Percentiles rank a stretch among this genome's conserved stretches.
Evolutionary conservation across 345 rosid species (phyloP).

Genomic region (Melaleuca quinquenervia): DNA sequence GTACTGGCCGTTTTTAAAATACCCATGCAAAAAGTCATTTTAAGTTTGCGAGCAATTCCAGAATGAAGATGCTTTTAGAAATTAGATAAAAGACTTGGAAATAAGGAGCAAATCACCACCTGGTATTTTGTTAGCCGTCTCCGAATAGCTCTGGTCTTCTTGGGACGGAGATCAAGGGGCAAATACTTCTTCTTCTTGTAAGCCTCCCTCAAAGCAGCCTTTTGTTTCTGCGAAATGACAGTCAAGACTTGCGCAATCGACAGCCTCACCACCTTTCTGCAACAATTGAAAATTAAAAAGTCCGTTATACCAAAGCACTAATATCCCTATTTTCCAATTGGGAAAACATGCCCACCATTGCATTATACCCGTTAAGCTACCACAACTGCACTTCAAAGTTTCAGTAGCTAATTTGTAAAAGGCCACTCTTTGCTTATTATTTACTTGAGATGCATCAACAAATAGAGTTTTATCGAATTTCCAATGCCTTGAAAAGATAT

Average conservation of each 20-base stretch:
- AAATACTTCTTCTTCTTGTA: conserved; percentile 68
- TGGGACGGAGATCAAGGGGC: conserved; percentile 93
- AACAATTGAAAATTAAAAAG: not conserved
- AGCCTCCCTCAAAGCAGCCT: conserved; percentile 72
- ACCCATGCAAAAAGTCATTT: not conserved
- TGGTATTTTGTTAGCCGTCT: conserved; percentile 90
- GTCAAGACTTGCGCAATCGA: conserved; percentile 90
- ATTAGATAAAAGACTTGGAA: not conserved
- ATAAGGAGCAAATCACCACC: conserved; percentile 19
- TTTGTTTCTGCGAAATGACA: conserved; percentile 84
- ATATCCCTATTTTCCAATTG: not conserved
- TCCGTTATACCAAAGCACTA: not conserved
- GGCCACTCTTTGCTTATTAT: not conserved
- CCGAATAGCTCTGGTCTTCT: conserved; percentile 93
- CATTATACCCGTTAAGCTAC: not conserved
- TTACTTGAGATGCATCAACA: not conserved
- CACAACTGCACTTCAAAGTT: not conserved
- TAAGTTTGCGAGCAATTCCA: not conserved
- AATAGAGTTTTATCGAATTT: not conserved
- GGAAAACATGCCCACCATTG: not conserved
- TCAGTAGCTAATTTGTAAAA: not conserved
- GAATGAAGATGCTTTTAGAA: not conserved
- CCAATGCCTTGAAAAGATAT: not conserved
- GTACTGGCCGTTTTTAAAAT: not conserved
- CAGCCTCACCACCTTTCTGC: conserved; percentile 92